Base-by-base conservation (phyloP, 2,329 filamentous ascomycete species). In the Trichophyton verrucosum region DNA sequence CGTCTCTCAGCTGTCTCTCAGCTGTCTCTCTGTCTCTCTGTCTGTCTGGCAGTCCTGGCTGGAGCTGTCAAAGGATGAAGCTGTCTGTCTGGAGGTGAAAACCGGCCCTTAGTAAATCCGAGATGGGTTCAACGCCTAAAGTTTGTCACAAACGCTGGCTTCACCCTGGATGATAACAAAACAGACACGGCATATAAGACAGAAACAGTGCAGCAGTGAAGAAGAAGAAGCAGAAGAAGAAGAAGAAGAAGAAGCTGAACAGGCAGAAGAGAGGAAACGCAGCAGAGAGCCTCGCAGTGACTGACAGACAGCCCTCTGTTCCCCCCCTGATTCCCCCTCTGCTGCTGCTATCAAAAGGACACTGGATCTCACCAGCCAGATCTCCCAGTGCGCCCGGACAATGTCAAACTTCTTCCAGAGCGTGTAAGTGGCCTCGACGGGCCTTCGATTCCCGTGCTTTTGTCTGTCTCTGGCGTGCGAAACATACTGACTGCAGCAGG, bases 331-430 rank as follows among this genome's bases (percentile, higher is more conserved):
- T 9, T 11, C 33, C 33, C 27, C 27, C 27, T 46, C 44, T 20
- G 9, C 44, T 47, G n/a, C 20, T 20, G 11, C 22, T 8, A 20
- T 7, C 44, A 47, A 11, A 47, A 22, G 9, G n/a, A 47, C 44
- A 20, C 44, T 20, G 20, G 49, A 24, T 20, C 49, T 53, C 17
- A 15, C 20, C 17, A 20, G 44, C 17, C 17, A 53, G 49, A n/a
- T 53, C 20, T 20, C n/a, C 17, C 49, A 30, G 49, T n/a, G 22
- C n/a, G 27, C 49, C 49, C 49, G 60, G 62, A 73, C 61, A 59
- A 79, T 79, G 77, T 73, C 76, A 58, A 77, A 73, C 57, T 78
- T 78, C 67, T 77, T 79, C 59, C 76, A 78, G 68, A 78, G 75
- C 65, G 76, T 78, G 77, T 79, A 77, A 71, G 75, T 76, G 33